phyloP scores from a whole-genome alignment of 2,329 filamentous ascomycete genomes.

The Phaeosphaeria sp. region DNA sequence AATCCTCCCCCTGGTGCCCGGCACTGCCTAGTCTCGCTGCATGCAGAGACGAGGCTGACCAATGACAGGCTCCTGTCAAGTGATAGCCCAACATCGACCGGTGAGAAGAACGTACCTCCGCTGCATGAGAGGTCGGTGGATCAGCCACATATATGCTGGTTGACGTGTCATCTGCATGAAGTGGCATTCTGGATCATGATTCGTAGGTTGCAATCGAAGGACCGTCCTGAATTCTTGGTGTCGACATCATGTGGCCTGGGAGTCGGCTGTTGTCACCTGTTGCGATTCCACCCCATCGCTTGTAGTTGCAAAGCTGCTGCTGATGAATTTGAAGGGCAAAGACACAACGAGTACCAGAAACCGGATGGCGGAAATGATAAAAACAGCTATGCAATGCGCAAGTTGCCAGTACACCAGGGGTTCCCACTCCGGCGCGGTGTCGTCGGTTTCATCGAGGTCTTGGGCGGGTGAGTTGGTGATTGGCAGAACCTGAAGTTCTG shows the following conservation, averaged over 20 bases:
- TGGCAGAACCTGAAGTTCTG: neutral
- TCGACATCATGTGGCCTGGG: too few relatives aligned
- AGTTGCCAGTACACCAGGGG: neutral
- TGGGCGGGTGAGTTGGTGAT: neutral
- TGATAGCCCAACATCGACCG: neutral
- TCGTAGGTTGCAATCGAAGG: too few relatives aligned
- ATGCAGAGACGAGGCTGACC: neutral
- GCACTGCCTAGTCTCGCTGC: too few relatives aligned
- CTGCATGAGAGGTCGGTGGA: neutral
- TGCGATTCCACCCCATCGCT: too few relatives aligned
- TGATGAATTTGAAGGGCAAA: neutral
- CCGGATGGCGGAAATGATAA: neutral
- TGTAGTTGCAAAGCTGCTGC: too few relatives aligned
- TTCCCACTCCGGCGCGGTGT: neutral
- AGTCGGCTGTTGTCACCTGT: too few relatives aligned
- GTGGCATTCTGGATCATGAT: too few relatives aligned
- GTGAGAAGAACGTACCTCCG: neutral
- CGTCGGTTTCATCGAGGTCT: neutral
- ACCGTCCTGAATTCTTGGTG: too few relatives aligned
- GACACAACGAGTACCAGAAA: neutral
- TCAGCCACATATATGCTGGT: neutral
- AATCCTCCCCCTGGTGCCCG: too few relatives aligned
- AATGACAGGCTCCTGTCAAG: neutral
- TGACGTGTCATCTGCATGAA: neutral
- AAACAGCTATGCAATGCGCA: neutral